Base-by-base conservation (phyloP, 306 rosid species). In the Casuarina cunninghamiana region DNA sequence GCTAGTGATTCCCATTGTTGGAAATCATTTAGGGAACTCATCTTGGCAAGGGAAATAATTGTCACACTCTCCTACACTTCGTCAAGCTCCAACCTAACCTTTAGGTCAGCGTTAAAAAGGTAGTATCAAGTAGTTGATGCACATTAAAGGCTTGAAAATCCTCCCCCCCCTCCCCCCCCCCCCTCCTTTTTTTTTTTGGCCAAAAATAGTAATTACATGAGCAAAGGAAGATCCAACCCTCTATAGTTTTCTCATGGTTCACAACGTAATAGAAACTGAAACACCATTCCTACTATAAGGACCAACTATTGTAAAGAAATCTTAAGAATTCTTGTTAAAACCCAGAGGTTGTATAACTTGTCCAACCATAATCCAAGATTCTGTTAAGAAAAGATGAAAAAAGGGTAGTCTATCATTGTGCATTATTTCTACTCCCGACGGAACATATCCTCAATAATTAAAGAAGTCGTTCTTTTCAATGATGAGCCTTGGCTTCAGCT, bases 401-500 rank as follows among this genome's bases (percentile, higher is more conserved):
- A 84, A 80, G 6, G 81, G 76, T 70, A 73, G 76, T 78, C 80
- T 78, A 79, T 80, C 74, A 75, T 49, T 55, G 70, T 49, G 79
- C 82, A 79, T 90, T 93, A 90, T 93, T 91, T 80, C 71, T 72
- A 84, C 81, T 71, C n/a, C 77, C 83, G 74, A 78, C 80, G 80
- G 69, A 81, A 80, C 70, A 67, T 60, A 74, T 65, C 74, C 68
- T 32, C 69, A 77, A 38, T 32, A 17, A 17, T 42, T 32, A 57
- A 57, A 3, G 19, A 15, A 73, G 74, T 76, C 80, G 83, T 78
- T 61, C 49, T 78, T 77, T 87, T 90, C 79, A 93, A 87, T 91
- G 98, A 81, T 87, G 93, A 83, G 89, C 81, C 83, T 88, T 88
- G 41, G 84, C 86, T 70, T 80, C 91, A 45, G 86, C 87, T 82